phyloP scores from a whole-genome alignment of 1,139 yeast genomes.

The Debaryomycetaceae sp. region DNA sequence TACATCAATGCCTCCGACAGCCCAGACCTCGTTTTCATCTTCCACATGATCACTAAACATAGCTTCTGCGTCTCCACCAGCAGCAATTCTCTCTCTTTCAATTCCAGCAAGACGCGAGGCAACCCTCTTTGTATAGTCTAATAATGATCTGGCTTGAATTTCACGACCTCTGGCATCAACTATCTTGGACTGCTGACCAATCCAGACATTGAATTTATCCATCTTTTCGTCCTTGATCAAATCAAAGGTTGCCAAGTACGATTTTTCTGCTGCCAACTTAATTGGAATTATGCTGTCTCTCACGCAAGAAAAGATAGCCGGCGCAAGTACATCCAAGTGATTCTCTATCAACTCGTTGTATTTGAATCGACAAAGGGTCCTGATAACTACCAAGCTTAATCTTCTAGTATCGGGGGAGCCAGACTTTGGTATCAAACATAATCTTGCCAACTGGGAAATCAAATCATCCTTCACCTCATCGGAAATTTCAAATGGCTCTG shows the following conservation, averaged over 20 bases:
- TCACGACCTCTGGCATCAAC: conserved; percentile 45
- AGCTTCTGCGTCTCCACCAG: conserved; percentile 88
- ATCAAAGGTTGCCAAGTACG: conserved; percentile 69
- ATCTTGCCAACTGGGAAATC: conserved; percentile 47
- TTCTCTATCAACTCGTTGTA: conserved; percentile 48
- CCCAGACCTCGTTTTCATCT: conserved; percentile 86
- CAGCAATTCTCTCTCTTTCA: conserved; percentile 81
- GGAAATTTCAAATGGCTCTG: conserved; percentile 31
- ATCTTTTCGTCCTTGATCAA: conserved; percentile 70
- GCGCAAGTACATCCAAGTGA: conserved; percentile 56
- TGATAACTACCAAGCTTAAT: conserved; percentile 67
- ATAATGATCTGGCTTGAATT: conserved; percentile 68
- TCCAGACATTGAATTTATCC: conserved; percentile 61
- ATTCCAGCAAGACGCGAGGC: conserved; percentile 78
- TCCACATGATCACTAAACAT: conserved; percentile 82
- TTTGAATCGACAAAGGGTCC: conserved; percentile 70
- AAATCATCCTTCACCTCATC: conserved; percentile 33
- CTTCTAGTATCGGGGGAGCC: conserved; percentile 79
- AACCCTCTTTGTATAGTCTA: conserved; percentile 87
- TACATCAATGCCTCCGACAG: conserved; percentile 63
- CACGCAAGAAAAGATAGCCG: conserved; percentile 77
- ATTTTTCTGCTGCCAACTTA: conserved; percentile 92
- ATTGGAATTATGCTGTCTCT: conserved; percentile 87
- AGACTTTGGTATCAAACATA: conserved; percentile 52
- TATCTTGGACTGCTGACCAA: conserved; percentile 23